These are phyloP conservation scores for Trichoderma pleuroti DNA, from an alignment of 2,329 filamentous ascomycete species.

Conservation along the genomic window DNA sequence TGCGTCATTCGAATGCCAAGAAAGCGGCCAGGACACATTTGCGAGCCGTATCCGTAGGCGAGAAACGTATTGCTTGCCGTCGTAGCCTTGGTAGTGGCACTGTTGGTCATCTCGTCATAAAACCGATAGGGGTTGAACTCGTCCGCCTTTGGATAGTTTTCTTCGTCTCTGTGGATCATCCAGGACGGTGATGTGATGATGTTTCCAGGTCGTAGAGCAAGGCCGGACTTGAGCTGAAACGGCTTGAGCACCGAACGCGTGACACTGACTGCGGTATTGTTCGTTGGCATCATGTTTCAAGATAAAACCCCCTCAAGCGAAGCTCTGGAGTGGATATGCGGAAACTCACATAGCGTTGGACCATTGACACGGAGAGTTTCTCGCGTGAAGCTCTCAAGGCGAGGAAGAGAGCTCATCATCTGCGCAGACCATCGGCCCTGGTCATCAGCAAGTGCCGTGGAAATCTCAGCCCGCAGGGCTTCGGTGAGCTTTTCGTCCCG, in stretches of 20 bases:
- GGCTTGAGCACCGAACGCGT: constrained; percentile 8
- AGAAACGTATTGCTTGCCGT: constrained; percentile 14
- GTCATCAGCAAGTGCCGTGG: not conserved
- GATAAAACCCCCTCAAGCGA: too few relatives aligned
- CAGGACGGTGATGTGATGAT: constrained; percentile 10
- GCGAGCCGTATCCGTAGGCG: constrained; percentile 12
- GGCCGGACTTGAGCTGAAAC: constrained; percentile 6
- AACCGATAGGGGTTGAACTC: constrained; percentile 17
- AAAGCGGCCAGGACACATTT: constrained; percentile 16
- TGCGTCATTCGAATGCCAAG: constrained; percentile 17
- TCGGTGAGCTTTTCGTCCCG: not conserved
- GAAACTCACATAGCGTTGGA: constrained; percentile 13
- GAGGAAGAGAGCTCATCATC: constrained; percentile 13
- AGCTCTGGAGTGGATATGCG: too few relatives aligned
- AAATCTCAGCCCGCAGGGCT: not conserved
- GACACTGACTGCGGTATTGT: constrained; percentile 6
- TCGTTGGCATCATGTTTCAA: not conserved
- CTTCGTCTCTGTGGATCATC: constrained; percentile 17
- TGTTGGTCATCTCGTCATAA: constrained; percentile 14
- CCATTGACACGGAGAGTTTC: constrained; percentile 16
- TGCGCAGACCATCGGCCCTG: constrained; percentile 8
- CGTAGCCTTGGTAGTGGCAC: not conserved
- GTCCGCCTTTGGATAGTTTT: constrained; percentile 8
- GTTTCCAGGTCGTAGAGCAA: not conserved
- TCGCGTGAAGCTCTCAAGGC: constrained; percentile 15